Conservation (phyloP, 306 rosid species). For the Potentilla sterilis region DNA sequence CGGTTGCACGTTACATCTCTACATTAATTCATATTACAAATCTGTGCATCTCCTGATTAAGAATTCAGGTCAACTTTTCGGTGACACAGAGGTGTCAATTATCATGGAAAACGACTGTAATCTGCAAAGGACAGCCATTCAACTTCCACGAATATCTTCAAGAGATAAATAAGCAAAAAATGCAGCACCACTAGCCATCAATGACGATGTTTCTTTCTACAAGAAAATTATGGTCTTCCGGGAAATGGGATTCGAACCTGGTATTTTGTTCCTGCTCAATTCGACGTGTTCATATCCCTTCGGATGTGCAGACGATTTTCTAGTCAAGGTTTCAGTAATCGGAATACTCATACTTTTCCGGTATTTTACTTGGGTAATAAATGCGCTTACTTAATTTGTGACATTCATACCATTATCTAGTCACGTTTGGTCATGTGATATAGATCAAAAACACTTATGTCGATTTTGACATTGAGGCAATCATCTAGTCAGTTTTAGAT, state of each 20-base stretch:
- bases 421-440: no score
- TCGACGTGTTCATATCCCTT: not conserved
- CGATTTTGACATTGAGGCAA: no score
- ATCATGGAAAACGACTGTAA: conserved; percentile 21
- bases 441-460: no score
- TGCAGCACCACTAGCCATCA: not conserved
- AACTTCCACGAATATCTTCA: not conserved
- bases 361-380: no score
- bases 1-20: conserved; percentile 17
- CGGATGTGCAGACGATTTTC: no score
- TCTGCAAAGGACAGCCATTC: not conserved
- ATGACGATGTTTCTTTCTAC: not conserved
- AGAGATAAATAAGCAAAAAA: not conserved
- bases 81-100: conserved; percentile 11
- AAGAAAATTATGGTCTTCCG: not conserved
- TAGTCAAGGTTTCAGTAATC: no score
- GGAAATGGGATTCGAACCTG: not conserved
- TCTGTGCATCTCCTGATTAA: no score
- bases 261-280: not conserved
- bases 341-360: no score
- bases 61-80: conserved; percentile 6
- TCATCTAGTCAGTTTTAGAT: not conserved
- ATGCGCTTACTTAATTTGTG: no score
- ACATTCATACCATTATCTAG: no score
- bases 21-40: not conserved